Base-by-base conservation (phyloP, 768 basidiomycete species). In the Amanita inopinata region DNA sequence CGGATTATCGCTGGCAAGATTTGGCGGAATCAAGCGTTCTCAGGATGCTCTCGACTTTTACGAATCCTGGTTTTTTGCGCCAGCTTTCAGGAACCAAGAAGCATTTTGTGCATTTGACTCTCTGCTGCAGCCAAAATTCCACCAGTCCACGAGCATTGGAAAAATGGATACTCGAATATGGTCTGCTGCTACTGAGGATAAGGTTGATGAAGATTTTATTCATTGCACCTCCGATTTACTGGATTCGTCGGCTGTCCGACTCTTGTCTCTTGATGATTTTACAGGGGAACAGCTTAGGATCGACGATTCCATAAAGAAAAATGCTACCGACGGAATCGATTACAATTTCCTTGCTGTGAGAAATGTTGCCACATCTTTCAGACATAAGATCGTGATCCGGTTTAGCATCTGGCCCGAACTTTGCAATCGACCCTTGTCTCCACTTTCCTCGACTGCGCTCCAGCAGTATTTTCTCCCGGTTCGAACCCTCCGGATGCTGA, bases 391-490 rank as follows among this genome's bases (percentile, higher is more conserved):
- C 32, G 24, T 30, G 12, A 12, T 38, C 45, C 43, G 34, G 33
- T 46, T 12, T 49, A 87, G 84, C 74, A 73, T 57, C 65, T 96
- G 19, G 76, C 83, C 44, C 70, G 73, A 40, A 74, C 80, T 10
- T 61, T 98, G n/a, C 77, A 91, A 51, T 71, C 89, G 2, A 80
- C 80, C 7, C 65, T 97, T 8, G 64, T 90, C 2, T 80, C 89
- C 15, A 80, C 85, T 1, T 88, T 90, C 61, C 74, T 98, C 15
- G 93, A 98, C 57, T 77, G 78, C 49, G 88, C 89, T 3, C 88
- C 93, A 1, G 56, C 74, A 10, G 85, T 84, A 1, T 93, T 94
- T 61, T 72, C 80, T 3, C 83, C 86, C 0, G 73, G 70, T 49
- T 62, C 62, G n/a, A 68, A 54, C 22, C 74, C 78, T 2, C 58